Conservation (phyloP, 768 basidiomycete genomes). For the Mycena sanguinolenta region DNA sequence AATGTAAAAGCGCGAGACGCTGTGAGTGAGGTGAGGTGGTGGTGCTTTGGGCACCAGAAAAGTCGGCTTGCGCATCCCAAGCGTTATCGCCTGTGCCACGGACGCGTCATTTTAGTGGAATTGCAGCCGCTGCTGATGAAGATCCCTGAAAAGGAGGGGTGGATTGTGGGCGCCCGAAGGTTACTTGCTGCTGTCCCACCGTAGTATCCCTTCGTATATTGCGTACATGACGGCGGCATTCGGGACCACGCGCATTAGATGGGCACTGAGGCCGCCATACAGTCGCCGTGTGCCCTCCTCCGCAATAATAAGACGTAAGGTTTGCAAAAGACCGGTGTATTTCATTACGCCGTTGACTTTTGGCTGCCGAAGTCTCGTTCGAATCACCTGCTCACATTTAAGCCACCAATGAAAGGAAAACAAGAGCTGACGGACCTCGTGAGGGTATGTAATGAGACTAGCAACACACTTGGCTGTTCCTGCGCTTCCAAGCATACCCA, state of each 20-base stretch:
- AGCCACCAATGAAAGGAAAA: slow-evolving; percentile 17
- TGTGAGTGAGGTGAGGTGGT: slow-evolving; percentile 23
- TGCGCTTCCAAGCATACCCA: slow-evolving; percentile 88
- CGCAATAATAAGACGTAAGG: slow-evolving; percentile 83
- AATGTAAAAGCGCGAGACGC: slow-evolving; percentile 1
- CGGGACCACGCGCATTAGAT: slow-evolving; percentile 96
- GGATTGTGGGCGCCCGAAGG: background rate
- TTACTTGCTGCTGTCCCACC: slow-evolving; percentile 59
- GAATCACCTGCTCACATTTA: slow-evolving; percentile 72
- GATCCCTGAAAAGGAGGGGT: background rate
- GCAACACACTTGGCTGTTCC: slow-evolving; percentile 96
- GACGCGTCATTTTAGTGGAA: slow-evolving; percentile 5
- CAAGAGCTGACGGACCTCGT: slow-evolving; percentile 77
- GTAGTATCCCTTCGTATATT: slow-evolving; percentile 89
- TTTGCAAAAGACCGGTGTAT: slow-evolving; percentile 90
- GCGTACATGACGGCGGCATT: slow-evolving; percentile 98
- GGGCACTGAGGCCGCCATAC: slow-evolving; percentile 94
- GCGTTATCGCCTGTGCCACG: slow-evolving; percentile 3
- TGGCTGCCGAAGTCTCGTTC: slow-evolving; percentile 93
- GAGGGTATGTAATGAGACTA: slow-evolving; percentile 96
- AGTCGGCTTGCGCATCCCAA: background rate
- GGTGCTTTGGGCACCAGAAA: too few species aligned
- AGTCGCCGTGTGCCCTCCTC: slow-evolving; percentile 91
- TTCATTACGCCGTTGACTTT: slow-evolving; percentile 81
- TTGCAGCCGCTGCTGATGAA: background rate